phyloP scores from a whole-genome alignment of 2,329 filamentous ascomycete species.

The Metarhizium sp. region DNA sequence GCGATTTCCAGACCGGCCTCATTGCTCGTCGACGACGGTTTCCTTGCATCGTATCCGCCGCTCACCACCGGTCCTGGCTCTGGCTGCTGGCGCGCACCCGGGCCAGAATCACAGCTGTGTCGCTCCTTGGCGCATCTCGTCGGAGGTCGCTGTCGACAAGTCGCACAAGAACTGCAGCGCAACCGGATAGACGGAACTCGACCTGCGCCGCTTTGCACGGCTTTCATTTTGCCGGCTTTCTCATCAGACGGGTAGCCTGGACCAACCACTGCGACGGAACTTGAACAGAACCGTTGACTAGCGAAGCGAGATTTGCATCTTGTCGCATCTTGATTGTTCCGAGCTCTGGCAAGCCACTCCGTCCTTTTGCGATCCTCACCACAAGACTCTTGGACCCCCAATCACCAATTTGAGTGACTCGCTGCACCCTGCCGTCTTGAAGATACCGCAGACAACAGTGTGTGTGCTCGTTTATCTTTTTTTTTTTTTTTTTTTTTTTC shows the following conservation, averaged over 20 bases:
- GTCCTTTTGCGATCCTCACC: neutral
- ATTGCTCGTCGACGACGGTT: neutral
- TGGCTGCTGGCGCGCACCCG: neutral
- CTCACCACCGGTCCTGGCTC: neutral
- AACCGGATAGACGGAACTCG: constrained; percentile 12
- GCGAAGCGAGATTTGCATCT: constrained; percentile 11
- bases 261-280: constrained; percentile 4
- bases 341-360: neutral
- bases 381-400: neutral
- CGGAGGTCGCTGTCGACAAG: constrained; percentile 6
- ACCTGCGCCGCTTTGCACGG: constrained; percentile 9
- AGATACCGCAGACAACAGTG: neutral
- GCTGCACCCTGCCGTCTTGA: constrained; percentile 2
- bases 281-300: constrained; percentile 1
- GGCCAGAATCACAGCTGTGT: neutral
- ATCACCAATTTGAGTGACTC: neutral
- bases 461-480: neutral
- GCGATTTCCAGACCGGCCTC: neutral
- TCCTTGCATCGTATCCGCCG: neutral
- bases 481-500: neutral
- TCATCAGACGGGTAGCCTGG: constrained; percentile 4
- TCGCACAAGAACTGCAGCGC: constrained; percentile 14
- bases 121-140: constrained; percentile 1
- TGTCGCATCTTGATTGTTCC: constrained; percentile 7
- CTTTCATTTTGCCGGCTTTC: constrained; percentile 6